Percentiles rank a stretch among this genome's conserved stretches.
Conservation (phyloP, 1,139 yeast genomes). For the Sugiyamaella neomexicana region DNA sequence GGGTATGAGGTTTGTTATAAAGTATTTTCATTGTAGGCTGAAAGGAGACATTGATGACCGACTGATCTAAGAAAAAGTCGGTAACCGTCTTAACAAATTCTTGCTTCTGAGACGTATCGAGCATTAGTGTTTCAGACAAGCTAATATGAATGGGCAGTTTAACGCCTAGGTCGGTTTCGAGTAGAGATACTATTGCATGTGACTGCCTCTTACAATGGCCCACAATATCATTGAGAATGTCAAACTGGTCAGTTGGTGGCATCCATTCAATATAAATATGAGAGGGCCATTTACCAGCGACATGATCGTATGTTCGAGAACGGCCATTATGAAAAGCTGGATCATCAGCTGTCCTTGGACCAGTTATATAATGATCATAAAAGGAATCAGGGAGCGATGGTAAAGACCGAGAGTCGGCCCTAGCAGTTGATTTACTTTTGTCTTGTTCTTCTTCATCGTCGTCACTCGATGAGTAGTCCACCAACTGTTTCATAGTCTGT, state of each 20-base stretch:
- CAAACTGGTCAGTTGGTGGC: slow-evolving; percentile 21
- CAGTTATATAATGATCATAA: slow-evolving; percentile 33
- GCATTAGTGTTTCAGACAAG: slow-evolving; percentile 39
- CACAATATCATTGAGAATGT: slow-evolving; percentile 5
- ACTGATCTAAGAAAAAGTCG: neutral
- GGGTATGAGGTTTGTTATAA: slow-evolving; percentile 11
- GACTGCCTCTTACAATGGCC: neutral
- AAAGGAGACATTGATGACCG: slow-evolving; percentile 9
- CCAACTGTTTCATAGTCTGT: slow-evolving; percentile 15
- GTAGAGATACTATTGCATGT: slow-evolving; percentile 27
- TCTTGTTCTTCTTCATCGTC: slow-evolving; percentile 10
- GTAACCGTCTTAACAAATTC: slow-evolving; percentile 22
- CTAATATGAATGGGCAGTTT: slow-evolving; percentile 38
- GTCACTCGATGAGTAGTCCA: slow-evolving; percentile 26
- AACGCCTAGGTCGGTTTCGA: slow-evolving; percentile 33
- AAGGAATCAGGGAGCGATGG: slow-evolving; percentile 36
- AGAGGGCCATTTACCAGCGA: slow-evolving; percentile 39
- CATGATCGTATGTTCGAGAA: slow-evolving; percentile 33
- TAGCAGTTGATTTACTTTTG: neutral
- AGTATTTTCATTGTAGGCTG: slow-evolving; percentile 3
- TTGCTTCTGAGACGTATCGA: slow-evolving; percentile 28
- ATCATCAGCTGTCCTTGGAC: slow-evolving; percentile 29
- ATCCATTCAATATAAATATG: slow-evolving; percentile 40
- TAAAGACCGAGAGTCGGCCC: neutral
- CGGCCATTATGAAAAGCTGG: slow-evolving; percentile 36